phyloP scores from a whole-genome alignment of 1,139 yeast genomes.

The Lodderomyces metapsilosis region DNA sequence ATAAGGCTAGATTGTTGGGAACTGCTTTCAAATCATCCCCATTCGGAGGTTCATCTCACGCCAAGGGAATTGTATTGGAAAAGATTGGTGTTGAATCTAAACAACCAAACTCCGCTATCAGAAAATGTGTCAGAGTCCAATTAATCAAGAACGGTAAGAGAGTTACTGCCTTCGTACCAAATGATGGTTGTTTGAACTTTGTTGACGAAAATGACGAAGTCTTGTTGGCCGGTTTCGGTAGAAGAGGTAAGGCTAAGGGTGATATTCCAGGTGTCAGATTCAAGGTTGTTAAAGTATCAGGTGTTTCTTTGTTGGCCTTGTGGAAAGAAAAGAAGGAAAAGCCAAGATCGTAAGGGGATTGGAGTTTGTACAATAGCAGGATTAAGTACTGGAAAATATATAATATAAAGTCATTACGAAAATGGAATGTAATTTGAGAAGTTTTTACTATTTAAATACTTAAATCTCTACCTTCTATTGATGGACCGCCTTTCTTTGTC shows the following conservation, averaged over 20 bases:
- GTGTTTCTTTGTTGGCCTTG: conserved; percentile 99
- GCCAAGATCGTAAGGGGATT: conserved; percentile 83
- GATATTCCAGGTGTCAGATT: conserved; percentile 99
- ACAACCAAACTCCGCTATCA: conserved; percentile 99
- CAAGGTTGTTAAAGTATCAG: conserved; percentile 99
- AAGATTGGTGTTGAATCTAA: conserved; percentile 99
- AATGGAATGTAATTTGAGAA: neutral
- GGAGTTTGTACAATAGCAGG: conserved; percentile 1
- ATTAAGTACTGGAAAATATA: neutral
- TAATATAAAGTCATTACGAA: neutral
- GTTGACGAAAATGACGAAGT: conserved; percentile 99
- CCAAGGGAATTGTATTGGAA: conserved; percentile 99
- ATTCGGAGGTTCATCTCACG: conserved; percentile 99
- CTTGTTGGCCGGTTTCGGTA: conserved; percentile 99
- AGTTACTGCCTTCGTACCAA: conserved; percentile 99
- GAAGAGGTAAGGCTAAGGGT: conserved; percentile 99
- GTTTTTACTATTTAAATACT: conserved; percentile 22
- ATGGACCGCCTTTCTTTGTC: conserved; percentile 65
- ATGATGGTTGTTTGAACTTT: conserved; percentile 99
- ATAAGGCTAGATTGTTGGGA: conserved; percentile 98
- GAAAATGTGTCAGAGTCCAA: conserved; percentile 99
- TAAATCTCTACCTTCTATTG: conserved; percentile 74
- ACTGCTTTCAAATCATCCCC: conserved; percentile 99
- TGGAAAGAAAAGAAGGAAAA: conserved; percentile 99
- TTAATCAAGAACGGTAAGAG: conserved; percentile 99